A percentile compares a stretch with the other conserved stretches of the same genome.
These are phyloP conservation scores for Moniliophthora roreri DNA, from an alignment of 1,284 basidiomycete species.

Conservation along the genomic window DNA sequence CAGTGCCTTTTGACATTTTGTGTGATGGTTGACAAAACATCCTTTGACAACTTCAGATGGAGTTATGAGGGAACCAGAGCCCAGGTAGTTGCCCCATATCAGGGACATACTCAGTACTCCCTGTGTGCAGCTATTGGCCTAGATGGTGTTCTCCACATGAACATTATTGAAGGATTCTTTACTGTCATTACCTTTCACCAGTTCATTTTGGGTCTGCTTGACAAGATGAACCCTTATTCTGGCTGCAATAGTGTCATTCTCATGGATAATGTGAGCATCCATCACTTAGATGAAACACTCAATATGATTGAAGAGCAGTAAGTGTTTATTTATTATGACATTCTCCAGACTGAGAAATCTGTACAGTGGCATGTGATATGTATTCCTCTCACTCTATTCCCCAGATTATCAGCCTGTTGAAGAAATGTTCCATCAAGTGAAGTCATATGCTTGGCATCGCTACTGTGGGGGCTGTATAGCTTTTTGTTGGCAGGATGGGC, in stretches of 20 bases:
- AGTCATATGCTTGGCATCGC: no score
- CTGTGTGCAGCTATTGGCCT: slow-evolving; percentile 22
- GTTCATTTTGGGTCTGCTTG: slow-evolving; percentile 17
- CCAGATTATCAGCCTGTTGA: no score
- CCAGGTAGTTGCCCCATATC: neutral
- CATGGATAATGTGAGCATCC: slow-evolving; percentile 20
- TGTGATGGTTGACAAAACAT: neutral
- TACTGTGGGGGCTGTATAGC: no score
- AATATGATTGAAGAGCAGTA: slow-evolving; percentile 18
- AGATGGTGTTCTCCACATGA: slow-evolving; percentile 19
- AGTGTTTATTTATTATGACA: no score
- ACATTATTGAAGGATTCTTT: slow-evolving; percentile 19
- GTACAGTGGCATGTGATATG: no score
- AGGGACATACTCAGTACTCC: slow-evolving; percentile 15
- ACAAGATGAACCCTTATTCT: slow-evolving; percentile 18
- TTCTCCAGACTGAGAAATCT: no score
- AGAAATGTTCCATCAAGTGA: no score
- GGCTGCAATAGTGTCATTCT: slow-evolving; percentile 15
- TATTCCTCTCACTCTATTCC: no score
- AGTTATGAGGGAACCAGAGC: neutral
- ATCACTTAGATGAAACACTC: slow-evolving; percentile 10
- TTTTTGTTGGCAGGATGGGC: no score
- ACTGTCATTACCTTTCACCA: slow-evolving; percentile 9
- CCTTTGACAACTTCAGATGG: slow-evolving; percentile 1
- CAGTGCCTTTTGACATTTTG: no score